phyloP scores from a whole-genome alignment of 495 filamentous ascomycete species.

The Penicillium herquei region DNA sequence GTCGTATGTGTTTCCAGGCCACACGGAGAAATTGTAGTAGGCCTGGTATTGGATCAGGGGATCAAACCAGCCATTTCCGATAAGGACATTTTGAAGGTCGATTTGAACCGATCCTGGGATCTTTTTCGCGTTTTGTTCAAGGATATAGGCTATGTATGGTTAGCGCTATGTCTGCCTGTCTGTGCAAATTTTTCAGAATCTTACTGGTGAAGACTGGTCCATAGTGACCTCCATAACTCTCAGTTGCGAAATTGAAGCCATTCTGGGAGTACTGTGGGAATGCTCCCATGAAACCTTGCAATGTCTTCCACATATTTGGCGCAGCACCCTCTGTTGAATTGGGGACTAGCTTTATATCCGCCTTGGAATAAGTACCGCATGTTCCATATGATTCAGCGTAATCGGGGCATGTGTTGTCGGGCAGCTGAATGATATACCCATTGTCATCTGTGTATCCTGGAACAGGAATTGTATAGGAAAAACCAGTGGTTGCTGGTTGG shows the following conservation, averaged over 20 bases:
- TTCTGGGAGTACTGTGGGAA: slow-evolving; percentile 59
- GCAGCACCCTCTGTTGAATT: slow-evolving; percentile 55
- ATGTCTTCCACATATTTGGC: slow-evolving; percentile 56
- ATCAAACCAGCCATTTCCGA: slow-evolving; percentile 60
- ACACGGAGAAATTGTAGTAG: slow-evolving; percentile 61
- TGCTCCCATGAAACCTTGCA: slow-evolving; percentile 63
- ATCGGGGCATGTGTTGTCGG: slow-evolving; percentile 51
- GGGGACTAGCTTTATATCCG: slow-evolving; percentile 49
- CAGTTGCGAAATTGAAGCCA: slow-evolving; percentile 58
- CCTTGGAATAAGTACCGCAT: slow-evolving; percentile 56
- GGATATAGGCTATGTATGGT: slow-evolving; percentile 20
- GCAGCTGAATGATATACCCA: slow-evolving; percentile 33
- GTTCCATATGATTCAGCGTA: slow-evolving; percentile 42
- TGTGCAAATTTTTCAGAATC: slow-evolving; percentile 40
- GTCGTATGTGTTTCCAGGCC: slow-evolving; percentile 59
- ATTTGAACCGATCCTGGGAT: slow-evolving; percentile 43
- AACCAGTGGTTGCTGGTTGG: slow-evolving; percentile 58
- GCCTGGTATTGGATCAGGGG: slow-evolving; percentile 60
- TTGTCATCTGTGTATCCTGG: slow-evolving; percentile 41
- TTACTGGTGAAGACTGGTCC: slow-evolving; percentile 54
- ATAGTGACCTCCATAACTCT: slow-evolving; percentile 62
- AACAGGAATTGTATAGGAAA: slow-evolving; percentile 58
- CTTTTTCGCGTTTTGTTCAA: slow-evolving; percentile 36
- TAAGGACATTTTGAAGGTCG: slow-evolving; percentile 54
- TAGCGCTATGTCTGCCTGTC: slow-evolving; percentile 44